Evolutionary conservation across 441 rosid genomes (phyloP).

Genomic region (Populus hybrid): DNA sequence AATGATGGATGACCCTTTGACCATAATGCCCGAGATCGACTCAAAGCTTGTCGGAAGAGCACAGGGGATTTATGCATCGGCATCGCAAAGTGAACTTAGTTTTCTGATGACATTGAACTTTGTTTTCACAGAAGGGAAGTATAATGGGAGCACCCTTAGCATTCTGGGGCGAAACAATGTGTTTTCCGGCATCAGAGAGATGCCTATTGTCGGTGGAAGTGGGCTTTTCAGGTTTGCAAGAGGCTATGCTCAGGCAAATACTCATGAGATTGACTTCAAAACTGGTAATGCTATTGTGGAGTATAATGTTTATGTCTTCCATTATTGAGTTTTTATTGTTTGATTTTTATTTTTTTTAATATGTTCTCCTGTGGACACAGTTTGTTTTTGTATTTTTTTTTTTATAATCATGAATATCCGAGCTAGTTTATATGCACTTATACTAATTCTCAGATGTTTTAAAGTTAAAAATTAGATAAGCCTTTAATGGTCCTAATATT

Average conservation of each 20-base stretch:
- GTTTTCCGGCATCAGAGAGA: constrained; percentile 33
- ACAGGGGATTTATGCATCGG: constrained; percentile 39
- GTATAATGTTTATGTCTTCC: constrained; percentile 38
- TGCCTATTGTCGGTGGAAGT: constrained; percentile 44
- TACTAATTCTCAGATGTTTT: no score
- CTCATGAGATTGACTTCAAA: constrained; percentile 16
- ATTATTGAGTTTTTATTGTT: constrained; percentile 16
- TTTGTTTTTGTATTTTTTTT: no score
- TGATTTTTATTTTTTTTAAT: no score
- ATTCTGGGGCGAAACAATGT: constrained; percentile 35
- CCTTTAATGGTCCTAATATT: no score
- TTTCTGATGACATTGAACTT: constrained; percentile 39
- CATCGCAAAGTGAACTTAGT: constrained; percentile 27
- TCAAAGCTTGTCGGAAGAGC: constrained; percentile 44
- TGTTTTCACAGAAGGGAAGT: constrained; percentile 38
- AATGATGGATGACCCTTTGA: constrained; percentile 43
- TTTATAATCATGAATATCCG: no score
- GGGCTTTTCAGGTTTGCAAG: constrained; percentile 37
- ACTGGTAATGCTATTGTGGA: constrained; percentile 36
- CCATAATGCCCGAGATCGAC: constrained; percentile 26
- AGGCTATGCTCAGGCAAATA: constrained; percentile 39
- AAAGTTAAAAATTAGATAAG: no score
- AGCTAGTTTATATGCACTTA: no score
- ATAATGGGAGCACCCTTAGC: constrained; percentile 43
- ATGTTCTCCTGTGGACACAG: no score